Percentiles rank a stretch among this genome's conserved stretches.
These are phyloP conservation scores for Oryza coarctata DNA, from an alignment of 176 grass and related monocot genomes.

Conservation along the genomic window DNA sequence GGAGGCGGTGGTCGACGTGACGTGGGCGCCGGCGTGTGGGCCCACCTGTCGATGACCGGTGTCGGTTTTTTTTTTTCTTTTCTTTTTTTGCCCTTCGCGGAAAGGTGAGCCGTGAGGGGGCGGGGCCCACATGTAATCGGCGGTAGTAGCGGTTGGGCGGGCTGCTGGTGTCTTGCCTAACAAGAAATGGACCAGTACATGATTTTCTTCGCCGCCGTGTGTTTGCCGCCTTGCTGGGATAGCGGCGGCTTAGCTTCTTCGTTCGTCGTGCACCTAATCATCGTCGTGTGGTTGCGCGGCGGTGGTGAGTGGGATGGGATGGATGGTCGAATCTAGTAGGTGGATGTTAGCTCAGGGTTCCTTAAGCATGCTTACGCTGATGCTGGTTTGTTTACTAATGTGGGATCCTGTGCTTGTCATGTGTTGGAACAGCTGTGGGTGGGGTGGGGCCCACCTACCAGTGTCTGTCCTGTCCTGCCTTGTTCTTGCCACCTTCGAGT, in stretches of 20 bases:
- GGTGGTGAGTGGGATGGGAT: background rate
- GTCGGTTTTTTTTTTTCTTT: background rate
- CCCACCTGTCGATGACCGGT: conserved; percentile 21
- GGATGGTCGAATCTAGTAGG: background rate
- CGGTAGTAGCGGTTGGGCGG: background rate
- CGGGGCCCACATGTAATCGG: background rate
- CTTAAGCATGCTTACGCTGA: background rate
- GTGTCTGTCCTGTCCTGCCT: background rate
- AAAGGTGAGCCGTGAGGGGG: no score
- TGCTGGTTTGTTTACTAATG: background rate
- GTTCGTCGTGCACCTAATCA: conserved; percentile 11
- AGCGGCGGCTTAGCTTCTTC: background rate
- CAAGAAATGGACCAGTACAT: background rate
- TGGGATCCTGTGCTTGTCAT: conserved; percentile 27
- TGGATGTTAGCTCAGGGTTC: background rate
- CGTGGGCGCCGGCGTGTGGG: background rate
- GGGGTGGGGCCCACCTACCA: background rate
- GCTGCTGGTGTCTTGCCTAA: background rate
- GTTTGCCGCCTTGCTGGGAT: background rate
- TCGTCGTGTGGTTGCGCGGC: conserved; percentile 8
- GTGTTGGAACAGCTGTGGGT: background rate
- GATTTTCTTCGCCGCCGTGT: background rate
- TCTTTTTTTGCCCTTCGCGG: background rate
- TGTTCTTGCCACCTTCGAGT: conserved; percentile 20
- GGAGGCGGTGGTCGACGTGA: background rate